Base-by-base conservation (phyloP, 257 asterid genomes). In the Solanum boliviense region DNA sequence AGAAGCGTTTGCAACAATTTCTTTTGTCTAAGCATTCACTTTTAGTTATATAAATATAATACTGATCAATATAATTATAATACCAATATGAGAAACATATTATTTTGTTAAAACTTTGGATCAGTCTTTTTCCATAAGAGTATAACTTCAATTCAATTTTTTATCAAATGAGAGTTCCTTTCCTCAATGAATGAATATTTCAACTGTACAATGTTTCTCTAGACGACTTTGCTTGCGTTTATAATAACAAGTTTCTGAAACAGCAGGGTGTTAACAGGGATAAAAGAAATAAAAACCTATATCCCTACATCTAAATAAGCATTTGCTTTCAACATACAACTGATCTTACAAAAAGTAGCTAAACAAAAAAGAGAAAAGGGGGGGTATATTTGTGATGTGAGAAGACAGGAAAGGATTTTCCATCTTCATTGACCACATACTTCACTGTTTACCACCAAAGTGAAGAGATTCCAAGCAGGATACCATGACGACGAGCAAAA, bases 171-270 rank as follows among this genome's bases (percentile, higher is more conserved):
- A 76, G 35, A 76, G 70, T 85, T 85, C 32, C 11, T 68, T 36
- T 68, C 67, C 83, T 38, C 83, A 68, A 68, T 68, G 46, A 85
- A 85, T 85, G 88, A 85, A 92, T 90, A 89, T 90, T 89, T 91
- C 60, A 89, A 88, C 96, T 94, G 93, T 95, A 95, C 95, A 94
- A 67, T 76, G 86, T 89, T 67, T 41, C 52, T 86, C 73, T 15
- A 48, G 27, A 34, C 88, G 29, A 85, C 83, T 34, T 88, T 13
- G 48, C 91, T 88, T 70, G 89, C 44, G 75, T 71, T 25, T 12
- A 23, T 87, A 48, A 88, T 79, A 70, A 85, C 83, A 87, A 89
- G 46, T 36, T 86, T 86, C 86, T 85, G 29, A 68, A 27, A 85
- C 38, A 35, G 34, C 44, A 58, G 56, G 56, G 76, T 78, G 60